A percentile compares a stretch with the other conserved stretches of the same genome.
These are phyloP conservation scores for Hanseniaspora lindneri DNA, from an alignment of 805 yeast species.

Conservation along the genomic window DNA sequence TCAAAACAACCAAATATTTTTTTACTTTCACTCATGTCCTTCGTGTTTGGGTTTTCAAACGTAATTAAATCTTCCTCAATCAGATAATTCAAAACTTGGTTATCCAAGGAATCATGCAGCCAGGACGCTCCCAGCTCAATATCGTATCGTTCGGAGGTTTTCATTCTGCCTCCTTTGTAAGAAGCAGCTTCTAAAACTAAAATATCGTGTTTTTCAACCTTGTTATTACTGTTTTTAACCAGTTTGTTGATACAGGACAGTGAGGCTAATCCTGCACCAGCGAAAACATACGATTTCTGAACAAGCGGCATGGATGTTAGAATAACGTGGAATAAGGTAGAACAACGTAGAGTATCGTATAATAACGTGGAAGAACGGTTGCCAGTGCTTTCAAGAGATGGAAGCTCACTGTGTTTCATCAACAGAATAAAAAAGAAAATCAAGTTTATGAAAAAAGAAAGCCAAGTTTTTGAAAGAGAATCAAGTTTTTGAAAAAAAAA, in stretches of 20 bases:
- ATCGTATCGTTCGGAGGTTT: constrained; percentile 26
- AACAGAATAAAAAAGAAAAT: too few species aligned
- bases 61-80: constrained; percentile 6
- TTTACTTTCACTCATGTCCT: constrained; percentile 20
- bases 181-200: constrained; percentile 51
- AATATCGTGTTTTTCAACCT: constrained; percentile 4
- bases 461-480: too few species aligned
- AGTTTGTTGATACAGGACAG: constrained; percentile 55
- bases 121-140: constrained; percentile 82
- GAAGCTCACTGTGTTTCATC: too few species aligned
- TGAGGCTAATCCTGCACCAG: constrained; percentile 84
- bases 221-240: constrained; percentile 17
- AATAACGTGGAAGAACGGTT: too few species aligned
- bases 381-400: too few species aligned
- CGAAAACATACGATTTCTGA: constrained; percentile 30
- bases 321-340: too few species aligned
- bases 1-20: constrained; percentile 15
- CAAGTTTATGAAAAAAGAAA: too few species aligned
- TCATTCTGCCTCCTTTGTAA: constrained; percentile 53
- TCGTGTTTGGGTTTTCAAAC: background rate
- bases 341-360: too few species aligned
- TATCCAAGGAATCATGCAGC: constrained; percentile 73
- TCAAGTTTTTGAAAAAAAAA: too few species aligned
- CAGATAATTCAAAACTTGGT: constrained; percentile 27
- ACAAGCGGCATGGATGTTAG: background rate